phyloP scores from a whole-genome alignment of 495 filamentous ascomycete species.

The Penicillium cataractarum region DNA sequence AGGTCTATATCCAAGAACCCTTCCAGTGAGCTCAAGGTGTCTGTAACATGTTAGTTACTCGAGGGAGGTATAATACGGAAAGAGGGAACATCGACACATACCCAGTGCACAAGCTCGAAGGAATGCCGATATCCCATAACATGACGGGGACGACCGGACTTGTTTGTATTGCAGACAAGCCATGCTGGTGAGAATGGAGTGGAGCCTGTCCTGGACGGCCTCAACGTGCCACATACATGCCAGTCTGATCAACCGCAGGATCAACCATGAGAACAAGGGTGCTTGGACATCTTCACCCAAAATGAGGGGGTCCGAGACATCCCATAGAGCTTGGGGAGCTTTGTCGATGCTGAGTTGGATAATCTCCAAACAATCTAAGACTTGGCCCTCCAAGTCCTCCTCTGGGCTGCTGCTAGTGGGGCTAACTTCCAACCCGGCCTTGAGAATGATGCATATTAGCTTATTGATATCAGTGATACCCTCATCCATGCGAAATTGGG shows the following conservation, averaged over 20 bases:
- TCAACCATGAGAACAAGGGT: constrained; percentile 80
- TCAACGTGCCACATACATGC: constrained; percentile 30
- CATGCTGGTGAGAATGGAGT: constrained; percentile 37
- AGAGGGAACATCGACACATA: constrained; percentile 27
- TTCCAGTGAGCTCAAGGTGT: constrained; percentile 44
- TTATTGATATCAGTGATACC: constrained; percentile 76
- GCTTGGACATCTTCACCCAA: constrained; percentile 54
- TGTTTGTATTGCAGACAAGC: constrained; percentile 40
- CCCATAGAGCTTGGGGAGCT: constrained; percentile 71
- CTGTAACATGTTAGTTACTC: constrained; percentile 23
- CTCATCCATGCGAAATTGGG: constrained; percentile 55
- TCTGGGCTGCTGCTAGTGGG: constrained; percentile 57
- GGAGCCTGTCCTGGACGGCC: constrained; percentile 34
- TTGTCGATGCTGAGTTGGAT: constrained; percentile 72
- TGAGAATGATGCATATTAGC: constrained; percentile 80
- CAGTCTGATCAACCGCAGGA: constrained; percentile 43
- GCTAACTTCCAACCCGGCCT: constrained; percentile 74
- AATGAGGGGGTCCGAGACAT: constrained; percentile 41
- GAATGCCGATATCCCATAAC: constrained; percentile 36
- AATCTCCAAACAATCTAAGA: constrained; percentile 69
- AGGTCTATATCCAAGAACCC: constrained; percentile 9
- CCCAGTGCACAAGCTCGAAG: constrained; percentile 42
- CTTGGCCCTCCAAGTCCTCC: constrained; percentile 57
- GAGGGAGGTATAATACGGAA: background rate
- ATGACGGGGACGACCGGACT: constrained; percentile 33